Evolutionary conservation across 1,284 basidiomycete genomes (phyloP), one percentile per base, ranked within the genome.

Genomic region (Cutaneotrichosporon arboriforme): DNA sequence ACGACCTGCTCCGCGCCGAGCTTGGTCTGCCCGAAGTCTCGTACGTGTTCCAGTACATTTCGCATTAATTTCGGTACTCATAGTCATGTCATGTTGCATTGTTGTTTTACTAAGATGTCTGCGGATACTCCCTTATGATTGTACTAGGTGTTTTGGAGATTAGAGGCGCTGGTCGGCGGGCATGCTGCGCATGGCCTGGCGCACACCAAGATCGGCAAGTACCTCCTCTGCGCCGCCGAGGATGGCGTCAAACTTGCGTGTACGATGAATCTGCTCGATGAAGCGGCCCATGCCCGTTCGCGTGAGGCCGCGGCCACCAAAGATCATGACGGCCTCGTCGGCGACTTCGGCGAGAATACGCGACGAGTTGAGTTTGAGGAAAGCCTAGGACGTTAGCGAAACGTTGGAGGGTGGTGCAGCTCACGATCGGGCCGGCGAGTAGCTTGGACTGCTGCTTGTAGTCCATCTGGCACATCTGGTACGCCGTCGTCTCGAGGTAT

Each of bases 41-140:
- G 1, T 91, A 88, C 65, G 89, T 90, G 36, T 92, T 91, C 77
- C 90, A 93, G 71, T 93, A 90, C 70, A 86, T 92, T 70, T 70
- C 69, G 23, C 71, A 73, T 54, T 72, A 41, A 52, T 37, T 5
- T 14, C 4, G 13, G 5, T 37, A 37, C 13, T 4, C 36, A 37
- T 37, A 18, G 7, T 14, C 36, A 37, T 31, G 7, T 14, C 36
- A 37, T 31, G 26, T 31, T 31, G 26, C 26, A 31, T 31, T 31
- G 26, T 31, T 31, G 5, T 5, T 31, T 31, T 31, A 10, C 26
- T 31, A 31, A 18, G 13, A 15, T 37, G 14, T 9, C 36, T 15
- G 13, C 36, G 5, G 36, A 37, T 18, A 18, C 5, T 38, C 5
- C 15, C 36, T 38, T 14, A 31, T 31, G 14, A 5, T 38, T 5